Conservation (phyloP, 345 rosid genomes). For the Erucastrum elatum region DNA sequence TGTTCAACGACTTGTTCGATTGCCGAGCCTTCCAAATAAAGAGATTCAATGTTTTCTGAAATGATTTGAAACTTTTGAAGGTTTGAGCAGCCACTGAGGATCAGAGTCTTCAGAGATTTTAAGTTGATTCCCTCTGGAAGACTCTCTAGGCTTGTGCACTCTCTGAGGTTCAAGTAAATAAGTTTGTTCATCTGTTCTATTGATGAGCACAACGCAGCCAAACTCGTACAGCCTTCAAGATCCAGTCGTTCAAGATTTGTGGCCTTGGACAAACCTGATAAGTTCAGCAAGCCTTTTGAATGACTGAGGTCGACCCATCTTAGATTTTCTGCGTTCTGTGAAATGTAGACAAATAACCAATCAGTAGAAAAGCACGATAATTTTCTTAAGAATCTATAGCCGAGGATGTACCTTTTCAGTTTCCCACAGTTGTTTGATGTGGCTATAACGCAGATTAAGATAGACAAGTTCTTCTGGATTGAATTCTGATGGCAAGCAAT, state of each 20-base stretch:
- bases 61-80: slow-evolving; percentile 30
- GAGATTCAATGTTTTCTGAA: slow-evolving; percentile 17
- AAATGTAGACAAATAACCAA: neutral
- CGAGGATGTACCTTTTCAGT: slow-evolving; percentile 20
- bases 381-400: neutral
- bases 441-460: slow-evolving; percentile 26
- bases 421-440: slow-evolving; percentile 37
- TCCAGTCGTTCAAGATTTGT: slow-evolving; percentile 29
- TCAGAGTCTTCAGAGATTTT: slow-evolving; percentile 22
- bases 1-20: slow-evolving; percentile 22
- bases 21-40: neutral
- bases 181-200: slow-evolving; percentile 24
- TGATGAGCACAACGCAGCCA: slow-evolving; percentile 21
- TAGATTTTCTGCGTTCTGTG: slow-evolving; percentile 29
- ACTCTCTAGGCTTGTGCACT: slow-evolving; percentile 29
- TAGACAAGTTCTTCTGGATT: slow-evolving; percentile 30
- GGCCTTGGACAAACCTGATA: slow-evolving; percentile 41
- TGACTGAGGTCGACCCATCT: slow-evolving; percentile 31
- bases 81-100: slow-evolving; percentile 36
- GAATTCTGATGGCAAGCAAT: slow-evolving; percentile 32
- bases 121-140: slow-evolving; percentile 14
- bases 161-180: slow-evolving; percentile 24
- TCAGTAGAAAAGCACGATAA: neutral
- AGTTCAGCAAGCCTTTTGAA: slow-evolving; percentile 17
- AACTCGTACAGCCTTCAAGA: slow-evolving; percentile 36